Conservation (phyloP, 2,329 filamentous ascomycete genomes). For the Chaetomiaceae sp. region DNA sequence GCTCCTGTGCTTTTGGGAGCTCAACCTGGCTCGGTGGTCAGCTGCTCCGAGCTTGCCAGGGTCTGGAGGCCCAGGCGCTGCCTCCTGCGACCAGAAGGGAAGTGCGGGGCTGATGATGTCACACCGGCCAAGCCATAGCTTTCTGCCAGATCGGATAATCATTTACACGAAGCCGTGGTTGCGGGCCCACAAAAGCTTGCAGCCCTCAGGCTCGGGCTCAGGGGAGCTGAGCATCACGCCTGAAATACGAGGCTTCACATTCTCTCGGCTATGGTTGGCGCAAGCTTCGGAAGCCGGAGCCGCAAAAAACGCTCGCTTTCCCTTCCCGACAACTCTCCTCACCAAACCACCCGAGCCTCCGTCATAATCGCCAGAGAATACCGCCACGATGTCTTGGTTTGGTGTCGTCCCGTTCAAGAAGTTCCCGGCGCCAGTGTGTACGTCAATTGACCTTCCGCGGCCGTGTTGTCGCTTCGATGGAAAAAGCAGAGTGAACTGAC, state of each 20-base stretch:
- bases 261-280: constrained; percentile 4
- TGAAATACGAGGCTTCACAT: constrained; percentile 18
- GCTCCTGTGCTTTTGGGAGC: neutral
- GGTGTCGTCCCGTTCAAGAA: constrained; percentile 66
- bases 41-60: constrained; percentile 14
- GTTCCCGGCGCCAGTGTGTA: constrained; percentile 75
- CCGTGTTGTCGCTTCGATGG: neutral
- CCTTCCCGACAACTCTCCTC: constrained; percentile 21
- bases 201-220: neutral
- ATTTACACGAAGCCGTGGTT: constrained; percentile 12
- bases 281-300: constrained; percentile 25
- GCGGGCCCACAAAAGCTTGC: neutral
- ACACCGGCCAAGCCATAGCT: constrained; percentile 6
- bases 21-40: constrained; percentile 11
- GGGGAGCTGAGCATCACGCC: neutral
- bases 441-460: constrained; percentile 42
- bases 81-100: neutral
- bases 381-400: constrained; percentile 68
- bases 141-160: constrained; percentile 19
- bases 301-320: constrained; percentile 31
- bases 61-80: constrained; percentile 7
- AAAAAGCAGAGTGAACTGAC: constrained; percentile 1
- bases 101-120: constrained; percentile 28
- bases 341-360: constrained; percentile 29
- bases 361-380: constrained; percentile 35